Evolutionary conservation across 2,329 filamentous ascomycete genomes (phyloP).

Genomic region (Aspergillus vadensis): DNA sequence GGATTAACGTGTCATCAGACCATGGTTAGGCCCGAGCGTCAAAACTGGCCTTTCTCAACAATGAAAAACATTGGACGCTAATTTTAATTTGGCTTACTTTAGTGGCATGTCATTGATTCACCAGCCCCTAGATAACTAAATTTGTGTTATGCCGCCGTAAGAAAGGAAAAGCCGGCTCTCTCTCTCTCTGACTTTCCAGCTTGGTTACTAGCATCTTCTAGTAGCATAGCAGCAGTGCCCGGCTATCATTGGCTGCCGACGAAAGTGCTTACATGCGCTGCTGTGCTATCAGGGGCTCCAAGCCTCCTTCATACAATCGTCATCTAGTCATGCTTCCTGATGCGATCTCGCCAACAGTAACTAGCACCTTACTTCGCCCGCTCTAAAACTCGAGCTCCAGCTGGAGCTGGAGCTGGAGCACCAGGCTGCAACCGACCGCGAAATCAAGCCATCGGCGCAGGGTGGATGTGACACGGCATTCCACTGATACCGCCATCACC

Average conservation of each 20-base stretch:
- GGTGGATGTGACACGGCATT: conserved; percentile 18
- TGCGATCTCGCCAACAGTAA: not conserved
- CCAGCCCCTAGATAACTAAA: conserved; percentile 15
- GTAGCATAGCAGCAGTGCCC: not conserved
- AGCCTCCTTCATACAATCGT: conserved; percentile 10
- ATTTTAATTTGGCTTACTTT: conserved; percentile 23
- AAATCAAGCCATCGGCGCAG: conserved; percentile 11
- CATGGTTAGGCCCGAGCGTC: conserved; percentile 20
- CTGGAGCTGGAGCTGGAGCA: not conserved
- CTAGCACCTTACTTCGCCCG: conserved; percentile 4
- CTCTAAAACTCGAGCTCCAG: not conserved
- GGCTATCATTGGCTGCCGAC: not conserved
- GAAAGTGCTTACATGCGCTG: conserved; percentile 12
- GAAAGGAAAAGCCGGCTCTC: conserved; percentile 9
- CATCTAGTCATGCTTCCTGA: not conserved
- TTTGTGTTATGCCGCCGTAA: conserved; percentile 13
- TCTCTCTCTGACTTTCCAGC: too few relatives aligned
- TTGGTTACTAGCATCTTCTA: conserved; percentile 7
- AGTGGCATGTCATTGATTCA: conserved; percentile 23
- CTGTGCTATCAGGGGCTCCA: conserved; percentile 6
- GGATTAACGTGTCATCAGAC: conserved; percentile 14
- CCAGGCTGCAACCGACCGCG: conserved; percentile 8
- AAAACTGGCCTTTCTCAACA: conserved; percentile 7
- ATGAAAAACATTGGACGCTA: conserved; percentile 15
- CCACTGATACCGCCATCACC: not conserved